Evolutionary conservation across 164 flowering plant species (phyloP).

Genomic region (Aristolochia fimbriata): DNA sequence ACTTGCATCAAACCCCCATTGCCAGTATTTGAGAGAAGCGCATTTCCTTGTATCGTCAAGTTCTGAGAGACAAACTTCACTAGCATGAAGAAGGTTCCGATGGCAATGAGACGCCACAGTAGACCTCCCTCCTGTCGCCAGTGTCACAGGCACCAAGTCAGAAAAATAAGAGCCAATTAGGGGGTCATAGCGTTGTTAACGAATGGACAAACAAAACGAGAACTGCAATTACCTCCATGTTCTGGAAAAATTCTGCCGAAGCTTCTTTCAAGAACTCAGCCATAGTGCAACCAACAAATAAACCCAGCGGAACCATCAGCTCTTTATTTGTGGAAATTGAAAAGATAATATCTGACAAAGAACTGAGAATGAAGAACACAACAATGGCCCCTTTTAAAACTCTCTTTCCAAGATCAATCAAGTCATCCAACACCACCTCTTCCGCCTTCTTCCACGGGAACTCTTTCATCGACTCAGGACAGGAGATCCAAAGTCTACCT

Average conservation of each 20-base stretch:
- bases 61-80: conserved; percentile 25
- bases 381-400: conserved; percentile 43
- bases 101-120: conserved; percentile 19
- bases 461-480: conserved; percentile 36
- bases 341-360: conserved; percentile 32
- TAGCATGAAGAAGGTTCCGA: conserved; percentile 32
- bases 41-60: conserved; percentile 9
- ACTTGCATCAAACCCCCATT: conserved; percentile 67
- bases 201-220: neutral
- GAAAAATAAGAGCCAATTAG: neutral
- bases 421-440: conserved; percentile 15
- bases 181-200: neutral
- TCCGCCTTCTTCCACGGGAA: conserved; percentile 59
- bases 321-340: conserved; percentile 44
- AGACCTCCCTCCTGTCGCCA: conserved; percentile 26
- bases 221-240: conserved; percentile 20
- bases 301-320: conserved; percentile 57
- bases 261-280: conserved; percentile 45
- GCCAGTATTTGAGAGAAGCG: conserved; percentile 41
- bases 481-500: conserved; percentile 23
- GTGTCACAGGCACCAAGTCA: neutral
- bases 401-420: conserved; percentile 25
- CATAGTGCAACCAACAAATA: conserved; percentile 39
- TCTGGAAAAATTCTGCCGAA: conserved; percentile 23
- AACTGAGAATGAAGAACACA: conserved; percentile 22